Evolutionary conservation across 176 grass and related monocot species (phyloP).

Genomic region (Poa pratensis): DNA sequence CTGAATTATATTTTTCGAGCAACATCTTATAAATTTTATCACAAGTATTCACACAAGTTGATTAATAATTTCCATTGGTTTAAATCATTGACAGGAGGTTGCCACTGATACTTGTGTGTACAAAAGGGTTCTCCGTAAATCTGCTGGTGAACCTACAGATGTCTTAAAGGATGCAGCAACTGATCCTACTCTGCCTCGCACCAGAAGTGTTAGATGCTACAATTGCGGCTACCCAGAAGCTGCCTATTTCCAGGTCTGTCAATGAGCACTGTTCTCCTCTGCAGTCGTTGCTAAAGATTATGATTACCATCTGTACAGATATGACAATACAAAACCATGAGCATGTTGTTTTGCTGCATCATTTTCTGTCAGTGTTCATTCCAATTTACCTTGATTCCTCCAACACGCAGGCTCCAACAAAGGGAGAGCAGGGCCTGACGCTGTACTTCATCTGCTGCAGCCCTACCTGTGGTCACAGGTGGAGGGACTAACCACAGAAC

Average conservation of each 20-base stretch:
- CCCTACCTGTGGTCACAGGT: slow-evolving; percentile 88
- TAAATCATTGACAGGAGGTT: slow-evolving; percentile 54
- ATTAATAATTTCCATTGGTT: neutral
- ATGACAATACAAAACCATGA: slow-evolving; percentile 13
- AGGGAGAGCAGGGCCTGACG: slow-evolving; percentile 66
- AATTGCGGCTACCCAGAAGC: slow-evolving; percentile 80
- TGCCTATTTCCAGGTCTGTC: slow-evolving; percentile 82
- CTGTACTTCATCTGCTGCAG: slow-evolving; percentile 97
- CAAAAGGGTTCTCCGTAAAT: slow-evolving; percentile 74
- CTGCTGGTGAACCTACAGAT: slow-evolving; percentile 61
- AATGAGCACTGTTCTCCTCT: neutral
- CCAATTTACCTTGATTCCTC: neutral
- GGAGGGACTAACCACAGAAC: slow-evolving; percentile 71
- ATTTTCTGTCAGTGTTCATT: neutral
- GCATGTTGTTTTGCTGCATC: slow-evolving; percentile 2
- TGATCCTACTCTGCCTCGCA: slow-evolving; percentile 81
- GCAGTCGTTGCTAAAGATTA: neutral
- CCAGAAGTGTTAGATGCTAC: slow-evolving; percentile 76
- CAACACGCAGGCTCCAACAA: slow-evolving; percentile 56
- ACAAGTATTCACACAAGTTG: neutral
- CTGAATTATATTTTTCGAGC: neutral
- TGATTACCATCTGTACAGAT: neutral
- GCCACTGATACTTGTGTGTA: slow-evolving; percentile 70
- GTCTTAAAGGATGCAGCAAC: slow-evolving; percentile 61
- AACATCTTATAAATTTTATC: neutral